These are phyloP conservation scores for Podosphaera aphanis DNA, from an alignment of 2,329 filamentous ascomycete genomes.

Conservation along the genomic window DNA sequence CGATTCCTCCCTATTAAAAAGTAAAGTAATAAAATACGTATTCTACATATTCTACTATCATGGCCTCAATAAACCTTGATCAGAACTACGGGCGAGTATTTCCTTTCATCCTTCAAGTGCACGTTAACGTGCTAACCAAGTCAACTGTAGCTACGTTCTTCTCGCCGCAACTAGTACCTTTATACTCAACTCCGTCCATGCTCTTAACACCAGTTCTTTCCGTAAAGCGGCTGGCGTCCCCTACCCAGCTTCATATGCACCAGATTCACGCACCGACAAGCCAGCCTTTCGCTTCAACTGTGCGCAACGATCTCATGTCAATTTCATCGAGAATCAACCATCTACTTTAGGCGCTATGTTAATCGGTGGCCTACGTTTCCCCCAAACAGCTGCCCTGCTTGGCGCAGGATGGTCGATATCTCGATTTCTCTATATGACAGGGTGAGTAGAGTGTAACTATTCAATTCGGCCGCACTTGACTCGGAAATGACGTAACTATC, in stretches of 20 bases:
- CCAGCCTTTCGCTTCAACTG: conserved; percentile 34
- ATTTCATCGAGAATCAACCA: conserved; percentile 38
- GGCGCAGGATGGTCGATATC: conserved; percentile 29
- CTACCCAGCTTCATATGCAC: conserved; percentile 33
- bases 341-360: conserved; percentile 28
- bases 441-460: not conserved
- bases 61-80: not conserved
- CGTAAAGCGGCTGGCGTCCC: conserved; percentile 29
- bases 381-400: conserved; percentile 23
- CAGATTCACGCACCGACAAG: conserved; percentile 11
- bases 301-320: conserved; percentile 37
- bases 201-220: conserved; percentile 21
- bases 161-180: conserved; percentile 30
- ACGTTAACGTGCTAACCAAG: not conserved
- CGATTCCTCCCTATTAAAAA: no score
- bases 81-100: not conserved
- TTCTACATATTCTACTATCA: not conserved
- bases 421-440: conserved; percentile 27
- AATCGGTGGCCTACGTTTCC: conserved; percentile 32
- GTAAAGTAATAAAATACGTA: no score
- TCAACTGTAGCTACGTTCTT: conserved; percentile 31
- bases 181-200: conserved; percentile 32
- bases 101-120: not conserved
- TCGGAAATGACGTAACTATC: no score
- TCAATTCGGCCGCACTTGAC: not conserved